Evolutionary conservation across 2,329 filamentous ascomycete genomes (phyloP), one percentile per base, ranked within the genome.

Genomic region (Claviceps sorghi): DNA sequence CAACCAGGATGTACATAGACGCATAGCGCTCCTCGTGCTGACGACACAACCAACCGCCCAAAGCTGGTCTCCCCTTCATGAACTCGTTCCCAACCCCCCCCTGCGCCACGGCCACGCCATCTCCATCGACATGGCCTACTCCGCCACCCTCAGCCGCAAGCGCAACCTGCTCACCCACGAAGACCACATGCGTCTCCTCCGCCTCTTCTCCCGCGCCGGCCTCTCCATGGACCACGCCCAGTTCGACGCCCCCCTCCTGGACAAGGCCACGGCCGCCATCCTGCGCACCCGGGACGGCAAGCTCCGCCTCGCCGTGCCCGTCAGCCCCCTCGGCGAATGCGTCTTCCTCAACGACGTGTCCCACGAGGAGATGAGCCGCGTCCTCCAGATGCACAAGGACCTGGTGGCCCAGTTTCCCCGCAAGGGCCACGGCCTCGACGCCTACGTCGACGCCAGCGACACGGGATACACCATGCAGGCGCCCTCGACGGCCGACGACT

Each of bases 81-180:
- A 87, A 65, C 75, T 88, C 10, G 73, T 83, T 0, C 83, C 83
- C 0, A 76, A 82, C 49, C 79, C 80, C 0, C 83, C 83, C 1
- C 75, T 86, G 44, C 79, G 83, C 43, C 84, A 87, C 62, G 83
- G 83, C 3, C 83, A 87, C 61, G 83, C 83, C 57, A 86, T 87
- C 58, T 83, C 80, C 2, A 84, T 86, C 55, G 83, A 86, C 63
- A 87, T 87, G 83, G 83, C 83, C 0, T 87, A 83, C 67, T 84
- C 82, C 0, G 82, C 83, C 0, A 86, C 83, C 0, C 72, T 87
- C 4, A 80, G 83, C 19, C 76, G 82, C 61, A 65, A 72, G 54
- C 76, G 80, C n/a, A 79, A 80, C 4, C 69, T 84, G 0, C 71
- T 87, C 10, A 74, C 71, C 22, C 69, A 79, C 45, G 71, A 69